phyloP scores from a whole-genome alignment of 192 early-diverging fungal species.

The Dimargaris xerosporica region DNA sequence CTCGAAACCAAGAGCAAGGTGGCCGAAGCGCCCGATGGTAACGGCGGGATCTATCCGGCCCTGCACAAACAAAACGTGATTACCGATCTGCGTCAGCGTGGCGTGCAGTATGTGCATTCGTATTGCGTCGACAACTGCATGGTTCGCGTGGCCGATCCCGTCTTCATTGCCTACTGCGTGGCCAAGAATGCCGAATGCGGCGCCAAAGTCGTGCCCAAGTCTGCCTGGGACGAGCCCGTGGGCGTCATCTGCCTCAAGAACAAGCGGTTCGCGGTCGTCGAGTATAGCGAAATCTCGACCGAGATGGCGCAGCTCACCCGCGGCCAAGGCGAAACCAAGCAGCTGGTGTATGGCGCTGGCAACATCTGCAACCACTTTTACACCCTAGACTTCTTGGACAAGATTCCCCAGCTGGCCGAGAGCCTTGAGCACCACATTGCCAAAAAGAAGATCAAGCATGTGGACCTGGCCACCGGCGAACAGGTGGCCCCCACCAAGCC shows the following conservation, averaged over 20 bases:
- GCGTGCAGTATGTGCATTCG: conserved; percentile 77
- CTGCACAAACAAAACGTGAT: conserved; percentile 70
- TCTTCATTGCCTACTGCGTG: conserved; percentile 88
- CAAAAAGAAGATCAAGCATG: conserved; percentile 91
- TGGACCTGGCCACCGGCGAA: conserved; percentile 63
- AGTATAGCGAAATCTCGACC: conserved; percentile 88
- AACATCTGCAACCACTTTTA: conserved; percentile 99
- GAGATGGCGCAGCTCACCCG: conserved; percentile 54
- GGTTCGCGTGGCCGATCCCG: conserved; percentile 90
- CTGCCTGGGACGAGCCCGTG: conserved; percentile 71
- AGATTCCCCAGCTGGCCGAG: conserved; percentile 67
- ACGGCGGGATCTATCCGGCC: conserved; percentile 93
- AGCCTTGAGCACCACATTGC: conserved; percentile 93
- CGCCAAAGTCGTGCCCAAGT: conserved; percentile 87
- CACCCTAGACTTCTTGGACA: conserved; percentile 75
- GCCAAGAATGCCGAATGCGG: conserved; percentile 84
- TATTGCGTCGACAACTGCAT: conserved; percentile 99
- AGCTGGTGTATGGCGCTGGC: conserved; percentile 75
- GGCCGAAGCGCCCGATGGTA: conserved; percentile 76
- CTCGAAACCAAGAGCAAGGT: conserved; percentile 63
- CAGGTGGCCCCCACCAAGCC: conserved; percentile 50
- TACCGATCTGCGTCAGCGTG: conserved; percentile 59
- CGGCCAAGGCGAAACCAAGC: conserved; percentile 30
- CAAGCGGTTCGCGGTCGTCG: conserved; percentile 71
- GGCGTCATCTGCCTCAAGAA: conserved; percentile 90